Percentiles rank a stretch among this genome's conserved stretches.
Evolutionary conservation across 2,329 filamentous ascomycete species (phyloP).

Genomic region (Arthrobotrys pseudoclavata): DNA sequence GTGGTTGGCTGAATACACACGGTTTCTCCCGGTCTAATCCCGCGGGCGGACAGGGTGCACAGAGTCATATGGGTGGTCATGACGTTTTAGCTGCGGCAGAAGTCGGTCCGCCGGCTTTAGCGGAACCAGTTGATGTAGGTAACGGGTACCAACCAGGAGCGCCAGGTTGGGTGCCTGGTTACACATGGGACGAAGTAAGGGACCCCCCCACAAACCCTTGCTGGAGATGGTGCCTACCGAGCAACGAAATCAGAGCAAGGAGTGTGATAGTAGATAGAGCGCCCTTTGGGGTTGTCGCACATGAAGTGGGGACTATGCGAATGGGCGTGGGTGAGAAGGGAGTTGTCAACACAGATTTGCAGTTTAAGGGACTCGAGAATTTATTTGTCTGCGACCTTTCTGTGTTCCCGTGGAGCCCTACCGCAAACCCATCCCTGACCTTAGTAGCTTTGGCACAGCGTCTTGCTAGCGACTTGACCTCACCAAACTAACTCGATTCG

Average conservation of each 20-base stretch:
- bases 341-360: slow-evolving; percentile 10
- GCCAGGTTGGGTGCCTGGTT: too few relatives aligned
- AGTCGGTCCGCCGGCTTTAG: too few relatives aligned
- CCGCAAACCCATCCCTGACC: slow-evolving; percentile 20
- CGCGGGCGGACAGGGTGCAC: too few relatives aligned
- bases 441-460: slow-evolving; percentile 14
- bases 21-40: too few relatives aligned
- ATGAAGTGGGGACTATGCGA: slow-evolving; percentile 32
- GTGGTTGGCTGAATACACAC: neutral
- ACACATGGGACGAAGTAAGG: too few relatives aligned
- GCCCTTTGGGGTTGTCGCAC: slow-evolving; percentile 16
- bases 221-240: too few relatives aligned
- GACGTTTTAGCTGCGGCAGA: too few relatives aligned
- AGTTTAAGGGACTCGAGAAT: slow-evolving; percentile 1
- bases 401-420: slow-evolving; percentile 17
- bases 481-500: too few relatives aligned
- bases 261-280: neutral
- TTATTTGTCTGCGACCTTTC: slow-evolving; percentile 33
- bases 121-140: too few relatives aligned
- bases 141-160: too few relatives aligned
- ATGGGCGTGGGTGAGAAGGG: neutral
- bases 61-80: too few relatives aligned
- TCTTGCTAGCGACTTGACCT: neutral
- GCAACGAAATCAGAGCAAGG: neutral
- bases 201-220: too few relatives aligned